phyloP scores from a whole-genome alignment of 2,329 filamentous ascomycete genomes.

The Akanthomyces lecanii region DNA sequence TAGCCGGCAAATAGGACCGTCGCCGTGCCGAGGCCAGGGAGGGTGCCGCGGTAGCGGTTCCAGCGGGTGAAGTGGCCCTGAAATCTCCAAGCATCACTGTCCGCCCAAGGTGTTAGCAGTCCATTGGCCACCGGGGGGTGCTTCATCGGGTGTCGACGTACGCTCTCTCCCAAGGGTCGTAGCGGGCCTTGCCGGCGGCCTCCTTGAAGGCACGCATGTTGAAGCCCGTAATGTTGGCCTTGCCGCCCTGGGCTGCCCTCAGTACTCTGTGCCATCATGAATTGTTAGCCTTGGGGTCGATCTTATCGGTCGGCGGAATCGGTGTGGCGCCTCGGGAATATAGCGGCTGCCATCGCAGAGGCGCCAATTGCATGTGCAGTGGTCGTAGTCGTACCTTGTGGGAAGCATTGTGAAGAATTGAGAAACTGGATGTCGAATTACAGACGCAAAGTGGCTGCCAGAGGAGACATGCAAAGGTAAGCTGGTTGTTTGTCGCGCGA shows the following conservation, averaged over 20 bases:
- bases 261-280: conserved; percentile 34
- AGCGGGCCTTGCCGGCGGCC: conserved; percentile 58
- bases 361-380: not conserved
- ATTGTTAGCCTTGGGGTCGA: not conserved
- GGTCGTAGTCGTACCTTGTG: conserved; percentile 32
- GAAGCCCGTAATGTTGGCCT: conserved; percentile 87
- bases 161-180: conserved; percentile 65
- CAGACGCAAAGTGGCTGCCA: not conserved
- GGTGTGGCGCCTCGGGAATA: not conserved
- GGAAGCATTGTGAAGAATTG: conserved; percentile 34
- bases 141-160: conserved; percentile 36
- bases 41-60: conserved; percentile 81
- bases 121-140: not conserved
- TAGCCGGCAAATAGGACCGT: conserved; percentile 88
- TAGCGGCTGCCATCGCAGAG: not conserved
- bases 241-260: conserved; percentile 48
- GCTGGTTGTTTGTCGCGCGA: conserved; percentile 15
- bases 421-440: not conserved
- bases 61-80: conserved; percentile 79
- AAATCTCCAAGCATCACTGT: conserved; percentile 93
- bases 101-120: not conserved
- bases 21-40: conserved; percentile 90
- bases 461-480: conserved; percentile 5
- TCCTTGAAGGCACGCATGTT: conserved; percentile 75
- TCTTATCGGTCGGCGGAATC: not conserved